These are phyloP conservation scores for Leccinum griseonigrum DNA, from an alignment of 1,284 basidiomycete species.

Conservation along the genomic window DNA sequence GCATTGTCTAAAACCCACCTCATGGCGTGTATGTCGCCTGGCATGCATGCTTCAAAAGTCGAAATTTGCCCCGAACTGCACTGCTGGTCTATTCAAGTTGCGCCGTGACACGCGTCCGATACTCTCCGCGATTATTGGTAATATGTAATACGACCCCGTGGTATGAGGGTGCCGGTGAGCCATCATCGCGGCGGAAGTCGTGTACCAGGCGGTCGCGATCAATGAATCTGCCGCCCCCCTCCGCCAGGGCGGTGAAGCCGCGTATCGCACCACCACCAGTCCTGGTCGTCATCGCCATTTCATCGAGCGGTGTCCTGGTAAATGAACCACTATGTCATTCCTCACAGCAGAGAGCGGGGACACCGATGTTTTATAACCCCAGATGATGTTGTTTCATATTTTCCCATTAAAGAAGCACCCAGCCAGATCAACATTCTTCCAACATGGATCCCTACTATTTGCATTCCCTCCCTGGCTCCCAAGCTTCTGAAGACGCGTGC, in stretches of 20 bases:
- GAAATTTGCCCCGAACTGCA: conserved; percentile 15
- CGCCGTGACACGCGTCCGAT: conserved; percentile 24
- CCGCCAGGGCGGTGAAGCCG: conserved; percentile 25
- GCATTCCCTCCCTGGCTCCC: conserved; percentile 7
- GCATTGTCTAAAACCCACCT: conserved; percentile 14
- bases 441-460: conserved; percentile 17
- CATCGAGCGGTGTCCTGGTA: conserved; percentile 19
- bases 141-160: conserved; percentile 32
- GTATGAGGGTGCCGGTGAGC: conserved; percentile 8
- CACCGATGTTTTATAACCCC: conserved; percentile 24
- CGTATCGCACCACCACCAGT: conserved; percentile 21
- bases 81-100: conserved; percentile 21
- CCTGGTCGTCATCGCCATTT: conserved; percentile 26
- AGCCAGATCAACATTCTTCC: conserved; percentile 13
- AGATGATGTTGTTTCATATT: conserved; percentile 13
- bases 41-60: conserved; percentile 20
- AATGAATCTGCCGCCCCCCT: conserved; percentile 21
- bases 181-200: conserved; percentile 23
- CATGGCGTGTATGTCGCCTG: conserved; percentile 25
- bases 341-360: conserved; percentile 14
- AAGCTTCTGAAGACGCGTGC: conserved; percentile 2
- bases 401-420: conserved; percentile 24
- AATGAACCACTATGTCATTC: conserved; percentile 22
- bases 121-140: conserved; percentile 23
- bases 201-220: conserved; percentile 19